Conservation (phyloP, 768 basidiomycete species). For the Leccinum subgranulosum region DNA sequence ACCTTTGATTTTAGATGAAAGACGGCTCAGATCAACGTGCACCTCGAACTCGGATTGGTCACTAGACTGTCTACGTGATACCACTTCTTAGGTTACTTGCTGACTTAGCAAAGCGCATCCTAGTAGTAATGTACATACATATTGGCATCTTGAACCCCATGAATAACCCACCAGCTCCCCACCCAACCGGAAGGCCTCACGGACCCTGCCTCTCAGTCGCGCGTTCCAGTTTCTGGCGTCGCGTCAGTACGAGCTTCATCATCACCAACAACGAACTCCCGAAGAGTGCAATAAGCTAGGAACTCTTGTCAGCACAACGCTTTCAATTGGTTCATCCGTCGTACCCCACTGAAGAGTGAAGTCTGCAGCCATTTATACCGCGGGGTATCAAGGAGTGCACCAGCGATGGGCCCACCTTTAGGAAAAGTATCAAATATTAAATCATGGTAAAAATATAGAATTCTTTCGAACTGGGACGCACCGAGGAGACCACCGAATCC, state of each 20-base stretch:
- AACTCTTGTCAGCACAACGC: not conserved
- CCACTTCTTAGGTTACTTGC: too few relatives aligned
- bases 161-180: not conserved
- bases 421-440: not conserved
- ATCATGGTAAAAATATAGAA: not conserved
- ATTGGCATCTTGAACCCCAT: not conserved
- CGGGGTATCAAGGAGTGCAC: not conserved
- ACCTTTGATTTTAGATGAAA: too few relatives aligned
- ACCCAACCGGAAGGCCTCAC: not conserved
- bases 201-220: not conserved
- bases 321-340: not conserved
- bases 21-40: too few relatives aligned
- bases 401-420: not conserved
- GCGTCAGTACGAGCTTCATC: not conserved
- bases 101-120: too few relatives aligned
- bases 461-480: not conserved
- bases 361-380: not conserved
- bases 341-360: not conserved
- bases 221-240: not conserved
- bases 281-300: not conserved
- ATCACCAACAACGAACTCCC: not conserved
- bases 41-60: too few relatives aligned
- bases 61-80: too few relatives aligned
- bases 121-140: too few relatives aligned
- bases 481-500: not conserved